phyloP scores from a whole-genome alignment of 805 yeast genomes.

The Lipomyces starkeyi region DNA sequence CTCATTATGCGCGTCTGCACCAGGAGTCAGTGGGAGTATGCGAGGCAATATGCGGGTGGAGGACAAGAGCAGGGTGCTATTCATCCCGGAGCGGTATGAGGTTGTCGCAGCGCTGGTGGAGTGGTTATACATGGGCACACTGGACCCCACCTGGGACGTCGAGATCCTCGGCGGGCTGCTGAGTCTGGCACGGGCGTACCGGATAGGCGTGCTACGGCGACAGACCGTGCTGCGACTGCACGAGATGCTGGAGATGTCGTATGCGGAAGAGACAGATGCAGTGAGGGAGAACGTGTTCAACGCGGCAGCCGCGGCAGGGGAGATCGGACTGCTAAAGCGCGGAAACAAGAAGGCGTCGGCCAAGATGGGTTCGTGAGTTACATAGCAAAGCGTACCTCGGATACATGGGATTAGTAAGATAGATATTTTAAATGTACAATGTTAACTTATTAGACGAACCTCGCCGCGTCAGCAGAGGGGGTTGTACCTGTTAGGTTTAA shows the following conservation, averaged over 20 bases:
- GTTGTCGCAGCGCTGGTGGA: conserved; percentile 21
- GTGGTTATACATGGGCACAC: conserved; percentile 30
- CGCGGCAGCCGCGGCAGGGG: conserved; percentile 25
- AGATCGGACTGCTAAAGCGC: conserved; percentile 10
- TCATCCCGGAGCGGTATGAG: conserved; percentile 30
- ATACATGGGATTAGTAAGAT: background rate
- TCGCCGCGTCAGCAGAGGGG: background rate
- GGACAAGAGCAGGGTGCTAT: conserved; percentile 18
- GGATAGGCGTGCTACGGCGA: conserved; percentile 10
- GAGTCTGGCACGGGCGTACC: conserved; percentile 12
- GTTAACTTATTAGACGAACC: too few relatives aligned
- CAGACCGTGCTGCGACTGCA: conserved; percentile 20
- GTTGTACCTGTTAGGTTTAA: background rate
- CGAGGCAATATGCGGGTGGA: background rate
- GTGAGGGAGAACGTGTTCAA: conserved; percentile 11
- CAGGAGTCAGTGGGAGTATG: background rate
- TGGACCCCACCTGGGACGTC: conserved; percentile 5
- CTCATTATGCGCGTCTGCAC: background rate
- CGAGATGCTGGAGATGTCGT: conserved; percentile 19
- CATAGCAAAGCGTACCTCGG: background rate
- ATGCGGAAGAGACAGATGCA: background rate
- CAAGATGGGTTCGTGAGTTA: background rate
- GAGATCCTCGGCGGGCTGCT: conserved; percentile 14
- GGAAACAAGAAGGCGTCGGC: background rate
- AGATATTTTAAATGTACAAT: background rate